These are phyloP conservation scores for Phyllosticta capitalensis DNA, from an alignment of 2,329 filamentous ascomycete species.

Conservation along the genomic window DNA sequence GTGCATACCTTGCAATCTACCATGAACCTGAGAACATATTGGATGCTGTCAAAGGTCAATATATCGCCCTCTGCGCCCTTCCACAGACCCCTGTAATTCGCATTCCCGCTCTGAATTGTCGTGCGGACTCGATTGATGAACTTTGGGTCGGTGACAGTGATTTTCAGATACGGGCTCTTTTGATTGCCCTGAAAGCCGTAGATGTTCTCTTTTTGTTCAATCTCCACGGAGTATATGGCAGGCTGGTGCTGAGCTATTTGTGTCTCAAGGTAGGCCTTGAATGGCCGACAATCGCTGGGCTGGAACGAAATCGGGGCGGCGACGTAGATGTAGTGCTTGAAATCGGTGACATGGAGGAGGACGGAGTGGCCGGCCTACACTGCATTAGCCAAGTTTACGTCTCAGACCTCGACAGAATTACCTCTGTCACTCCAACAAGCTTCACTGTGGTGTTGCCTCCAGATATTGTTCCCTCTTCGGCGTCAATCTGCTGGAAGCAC, in stretches of 20 bases:
- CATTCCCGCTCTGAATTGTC: slow-evolving; percentile 62
- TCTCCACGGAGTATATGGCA: slow-evolving; percentile 68
- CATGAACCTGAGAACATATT: slow-evolving; percentile 95
- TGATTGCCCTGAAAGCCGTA: slow-evolving; percentile 91
- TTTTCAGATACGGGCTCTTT: slow-evolving; percentile 84
- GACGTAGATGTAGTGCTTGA: slow-evolving; percentile 92
- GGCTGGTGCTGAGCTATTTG: slow-evolving; percentile 65
- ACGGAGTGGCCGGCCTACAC: slow-evolving; percentile 69
- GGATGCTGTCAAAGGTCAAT: slow-evolving; percentile 89
- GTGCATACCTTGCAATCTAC: slow-evolving; percentile 72
- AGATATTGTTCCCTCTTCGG: slow-evolving; percentile 75
- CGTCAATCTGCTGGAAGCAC: slow-evolving; percentile 93
- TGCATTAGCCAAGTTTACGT: slow-evolving; percentile 26
- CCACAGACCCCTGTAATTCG: slow-evolving; percentile 92
- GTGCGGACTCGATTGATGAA: slow-evolving; percentile 67
- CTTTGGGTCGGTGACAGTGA: slow-evolving; percentile 85
- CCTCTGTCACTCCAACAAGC: slow-evolving; percentile 86
- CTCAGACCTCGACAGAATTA: slow-evolving; percentile 24
- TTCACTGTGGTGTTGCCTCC: slow-evolving; percentile 73
- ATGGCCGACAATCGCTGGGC: slow-evolving; percentile 66
- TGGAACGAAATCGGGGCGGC: slow-evolving; percentile 77
- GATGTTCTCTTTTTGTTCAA: slow-evolving; percentile 81
- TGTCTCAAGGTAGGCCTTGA: slow-evolving; percentile 70
- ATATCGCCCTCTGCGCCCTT: slow-evolving; percentile 57
- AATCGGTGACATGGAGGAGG: slow-evolving; percentile 87